phyloP scores from a whole-genome alignment of 345 rosid genomes.

The Litchi chinensis region DNA sequence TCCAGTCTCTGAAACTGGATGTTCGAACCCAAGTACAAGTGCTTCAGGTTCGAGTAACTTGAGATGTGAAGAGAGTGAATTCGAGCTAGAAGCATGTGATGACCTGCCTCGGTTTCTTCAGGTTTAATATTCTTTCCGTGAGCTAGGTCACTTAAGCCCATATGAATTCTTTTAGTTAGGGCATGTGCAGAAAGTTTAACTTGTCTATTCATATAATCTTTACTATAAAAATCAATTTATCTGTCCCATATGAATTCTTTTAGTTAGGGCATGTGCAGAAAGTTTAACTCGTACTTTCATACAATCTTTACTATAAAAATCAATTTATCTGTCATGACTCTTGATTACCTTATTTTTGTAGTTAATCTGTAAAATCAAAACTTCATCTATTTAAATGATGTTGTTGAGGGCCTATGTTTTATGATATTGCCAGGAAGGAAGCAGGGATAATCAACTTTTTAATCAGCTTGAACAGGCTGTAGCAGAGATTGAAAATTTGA shows the following conservation, averaged over 20 bases:
- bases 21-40: constrained; percentile 3
- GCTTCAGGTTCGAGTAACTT: constrained; percentile 5
- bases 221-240: too few species aligned
- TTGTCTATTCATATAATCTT: too few species aligned
- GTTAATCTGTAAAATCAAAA: background rate
- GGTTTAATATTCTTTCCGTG: background rate
- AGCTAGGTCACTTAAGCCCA: background rate
- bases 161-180: background rate
- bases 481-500: constrained; percentile 42
- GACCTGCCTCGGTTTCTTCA: constrained; percentile 11
- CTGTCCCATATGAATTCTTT: background rate
- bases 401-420: background rate
- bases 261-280: too few species aligned
- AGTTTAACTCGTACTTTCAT: too few species aligned
- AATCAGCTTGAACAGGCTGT: constrained; percentile 45
- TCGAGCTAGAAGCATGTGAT: constrained; percentile 14
- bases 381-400: background rate
- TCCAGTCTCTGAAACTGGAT: constrained; percentile 6
- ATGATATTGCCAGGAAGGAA: constrained; percentile 40
- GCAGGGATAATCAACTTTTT: constrained; percentile 26
- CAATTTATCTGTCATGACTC: background rate
- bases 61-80: constrained; percentile 13
- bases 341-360: background rate
- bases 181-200: background rate
- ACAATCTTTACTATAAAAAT: background rate